Evolutionary conservation across 768 basidiomycete genomes (phyloP).

Genomic region (Boletus sensibilis): DNA sequence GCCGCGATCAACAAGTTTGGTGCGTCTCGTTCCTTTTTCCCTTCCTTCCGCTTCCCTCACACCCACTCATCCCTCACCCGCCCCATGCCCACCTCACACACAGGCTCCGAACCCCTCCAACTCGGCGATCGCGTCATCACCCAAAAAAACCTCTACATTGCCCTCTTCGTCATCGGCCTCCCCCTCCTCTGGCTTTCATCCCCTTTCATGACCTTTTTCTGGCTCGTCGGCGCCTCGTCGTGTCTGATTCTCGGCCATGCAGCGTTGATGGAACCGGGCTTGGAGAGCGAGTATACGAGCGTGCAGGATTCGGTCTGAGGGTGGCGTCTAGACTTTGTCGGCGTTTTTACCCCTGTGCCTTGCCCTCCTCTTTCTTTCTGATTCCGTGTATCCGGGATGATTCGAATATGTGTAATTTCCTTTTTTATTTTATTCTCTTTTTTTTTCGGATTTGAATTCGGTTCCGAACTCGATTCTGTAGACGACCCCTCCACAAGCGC

Average conservation of each 20-base stretch:
- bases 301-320: slow-evolving; percentile 62
- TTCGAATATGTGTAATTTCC: neutral
- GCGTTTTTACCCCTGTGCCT: neutral
- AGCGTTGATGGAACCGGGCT: slow-evolving; percentile 85
- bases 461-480: neutral
- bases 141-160: slow-evolving; percentile 86
- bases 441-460: neutral
- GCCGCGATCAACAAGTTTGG: slow-evolving; percentile 86
- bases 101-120: slow-evolving; percentile 84
- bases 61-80: neutral
- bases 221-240: slow-evolving; percentile 86
- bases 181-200: slow-evolving; percentile 81
- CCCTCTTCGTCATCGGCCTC: slow-evolving; percentile 87
- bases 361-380: neutral
- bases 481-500: neutral
- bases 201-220: slow-evolving; percentile 85
- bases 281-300: slow-evolving; percentile 87
- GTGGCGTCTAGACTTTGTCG: neutral
- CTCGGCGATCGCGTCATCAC: slow-evolving; percentile 80
- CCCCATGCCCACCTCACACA: neutral
- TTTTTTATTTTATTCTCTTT: neutral
- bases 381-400: neutral
- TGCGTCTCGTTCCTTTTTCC: slow-evolving; percentile 34
- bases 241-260: slow-evolving; percentile 88
- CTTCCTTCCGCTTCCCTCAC: neutral